Percentiles rank a stretch among this genome's conserved stretches.
Conservation (phyloP, 2,329 filamentous ascomycete genomes). For the Aspergillus quadrilineatus region DNA sequence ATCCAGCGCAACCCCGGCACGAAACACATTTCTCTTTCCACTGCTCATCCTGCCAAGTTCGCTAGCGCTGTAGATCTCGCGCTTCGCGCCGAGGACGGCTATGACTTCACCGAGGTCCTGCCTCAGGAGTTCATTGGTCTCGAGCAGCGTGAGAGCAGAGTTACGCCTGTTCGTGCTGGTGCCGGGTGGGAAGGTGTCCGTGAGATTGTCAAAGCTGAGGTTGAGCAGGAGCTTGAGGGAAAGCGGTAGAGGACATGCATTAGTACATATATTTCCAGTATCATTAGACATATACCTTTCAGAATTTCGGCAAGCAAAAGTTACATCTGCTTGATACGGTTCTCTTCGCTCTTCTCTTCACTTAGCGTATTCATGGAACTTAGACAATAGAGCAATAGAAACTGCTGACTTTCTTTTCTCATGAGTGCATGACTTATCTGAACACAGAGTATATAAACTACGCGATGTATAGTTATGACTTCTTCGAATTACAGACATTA, state of each 20-base stretch:
- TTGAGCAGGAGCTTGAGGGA: slow-evolving; percentile 50
- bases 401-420: no score
- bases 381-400: background rate
- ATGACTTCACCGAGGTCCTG: slow-evolving; percentile 72
- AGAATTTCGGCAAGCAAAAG: background rate
- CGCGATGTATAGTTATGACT: no score
- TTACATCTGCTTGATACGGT: background rate
- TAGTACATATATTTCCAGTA: background rate
- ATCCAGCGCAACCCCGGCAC: slow-evolving; percentile 53
- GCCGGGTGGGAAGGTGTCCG: slow-evolving; percentile 72
- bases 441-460: no score
- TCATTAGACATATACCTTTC: background rate
- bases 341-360: background rate
- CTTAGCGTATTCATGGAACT: background rate
- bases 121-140: slow-evolving; percentile 80
- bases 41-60: slow-evolving; percentile 96
- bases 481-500: no score
- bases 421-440: no score
- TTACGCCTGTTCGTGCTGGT: slow-evolving; percentile 64
- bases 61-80: slow-evolving; percentile 79
- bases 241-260: slow-evolving; percentile 18
- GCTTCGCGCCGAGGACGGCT: slow-evolving; percentile 67
- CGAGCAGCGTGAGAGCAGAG: slow-evolving; percentile 70
- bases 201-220: slow-evolving; percentile 71
- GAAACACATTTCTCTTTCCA: slow-evolving; percentile 80